These are phyloP conservation scores for Hygrocybe coccinea DNA, from an alignment of 768 basidiomycete genomes.

Conservation along the genomic window DNA sequence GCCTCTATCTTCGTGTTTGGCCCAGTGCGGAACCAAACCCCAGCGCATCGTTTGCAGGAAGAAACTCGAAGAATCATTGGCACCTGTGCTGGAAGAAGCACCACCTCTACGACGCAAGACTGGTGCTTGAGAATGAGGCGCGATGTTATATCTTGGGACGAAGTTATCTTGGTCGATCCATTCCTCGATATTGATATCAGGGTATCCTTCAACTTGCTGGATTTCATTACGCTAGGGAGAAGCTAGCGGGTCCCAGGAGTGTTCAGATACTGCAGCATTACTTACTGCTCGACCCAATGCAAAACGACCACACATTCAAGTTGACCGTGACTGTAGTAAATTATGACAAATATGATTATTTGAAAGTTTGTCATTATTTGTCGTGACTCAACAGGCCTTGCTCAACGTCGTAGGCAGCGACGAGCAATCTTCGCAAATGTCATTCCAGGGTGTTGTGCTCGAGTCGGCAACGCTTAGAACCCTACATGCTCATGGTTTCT, in stretches of 20 bases:
- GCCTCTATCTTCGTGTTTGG: conserved; percentile 62
- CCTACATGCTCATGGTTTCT: conserved; percentile 73
- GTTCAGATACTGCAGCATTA: not conserved
- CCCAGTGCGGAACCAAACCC: conserved; percentile 86
- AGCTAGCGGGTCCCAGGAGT: conserved; percentile 4
- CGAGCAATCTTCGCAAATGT: conserved; percentile 43
- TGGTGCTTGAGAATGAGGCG: conserved; percentile 74
- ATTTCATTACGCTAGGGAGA: conserved; percentile 37
- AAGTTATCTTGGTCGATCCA: conserved; percentile 62
- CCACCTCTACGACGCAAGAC: conserved; percentile 53
- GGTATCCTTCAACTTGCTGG: conserved; percentile 39
- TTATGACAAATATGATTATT: too few species aligned
- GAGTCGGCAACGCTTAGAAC: conserved; percentile 65
- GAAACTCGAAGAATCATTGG: conserved; percentile 24
- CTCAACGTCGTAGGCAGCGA: not conserved
- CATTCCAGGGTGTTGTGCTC: conserved; percentile 35
- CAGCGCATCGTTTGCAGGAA: conserved; percentile 83
- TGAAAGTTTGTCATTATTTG: not conserved
- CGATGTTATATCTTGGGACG: conserved; percentile 72
- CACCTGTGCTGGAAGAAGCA: conserved; percentile 9
- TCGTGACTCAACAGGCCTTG: not conserved
- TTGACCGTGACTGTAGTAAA: too few species aligned
- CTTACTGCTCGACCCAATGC: conserved; percentile 48
- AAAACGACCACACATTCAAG: conserved; percentile 69
- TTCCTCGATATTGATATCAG: conserved; percentile 44